Evolutionary conservation across 192 early-diverging fungal genomes (phyloP).

Genomic region (Umbelopsis vinacea): DNA sequence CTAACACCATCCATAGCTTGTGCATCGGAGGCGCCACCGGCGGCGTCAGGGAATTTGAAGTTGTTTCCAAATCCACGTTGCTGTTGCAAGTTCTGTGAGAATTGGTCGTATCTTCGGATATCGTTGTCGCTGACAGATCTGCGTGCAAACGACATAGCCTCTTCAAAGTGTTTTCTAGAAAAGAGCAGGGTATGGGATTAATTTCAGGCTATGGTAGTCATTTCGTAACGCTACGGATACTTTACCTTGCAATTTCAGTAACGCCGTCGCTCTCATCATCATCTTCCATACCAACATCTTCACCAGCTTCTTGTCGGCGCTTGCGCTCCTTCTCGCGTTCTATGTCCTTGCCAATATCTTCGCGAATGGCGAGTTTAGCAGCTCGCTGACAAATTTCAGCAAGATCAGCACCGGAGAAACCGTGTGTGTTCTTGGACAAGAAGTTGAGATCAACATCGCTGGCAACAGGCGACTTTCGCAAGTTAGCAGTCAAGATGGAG

Average conservation of each 20-base stretch:
- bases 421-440: constrained; percentile 89
- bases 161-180: constrained; percentile 90
- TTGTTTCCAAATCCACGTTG: constrained; percentile 85
- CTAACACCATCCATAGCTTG: constrained; percentile 40
- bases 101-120: constrained; percentile 99
- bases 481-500: constrained; percentile 80
- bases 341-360: constrained; percentile 92
- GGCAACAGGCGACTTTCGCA: constrained; percentile 93
- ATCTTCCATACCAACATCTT: constrained; percentile 76
- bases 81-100: constrained; percentile 98
- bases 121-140: constrained; percentile 95
- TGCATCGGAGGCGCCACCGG: constrained; percentile 16
- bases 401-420: constrained; percentile 98
- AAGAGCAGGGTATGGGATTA: too few relatives aligned
- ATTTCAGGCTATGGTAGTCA: neutral
- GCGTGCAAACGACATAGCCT: constrained; percentile 97
- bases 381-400: constrained; percentile 99
- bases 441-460: constrained; percentile 77
- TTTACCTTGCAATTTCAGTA: constrained; percentile 81
- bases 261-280: constrained; percentile 82
- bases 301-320: constrained; percentile 67
- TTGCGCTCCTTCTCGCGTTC: constrained; percentile 70
- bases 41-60: constrained; percentile 93
- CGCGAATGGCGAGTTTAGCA: constrained; percentile 95
- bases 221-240: neutral